Conservation (phyloP, 805 yeast genomes). For the Cyberlindnera veronae region DNA sequence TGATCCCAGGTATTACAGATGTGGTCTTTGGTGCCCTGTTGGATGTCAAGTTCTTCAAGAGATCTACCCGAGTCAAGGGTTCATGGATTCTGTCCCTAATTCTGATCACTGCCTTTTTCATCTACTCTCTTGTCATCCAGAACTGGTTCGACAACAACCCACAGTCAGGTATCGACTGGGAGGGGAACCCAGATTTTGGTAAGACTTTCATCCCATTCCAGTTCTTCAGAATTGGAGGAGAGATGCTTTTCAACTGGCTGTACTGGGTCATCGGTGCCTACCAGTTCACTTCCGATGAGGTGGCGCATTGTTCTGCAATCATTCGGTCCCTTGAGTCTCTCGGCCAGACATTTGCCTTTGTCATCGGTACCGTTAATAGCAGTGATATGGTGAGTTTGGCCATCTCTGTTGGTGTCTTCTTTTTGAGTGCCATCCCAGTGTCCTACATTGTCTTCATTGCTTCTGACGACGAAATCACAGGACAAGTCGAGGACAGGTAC, state of each 20-base stretch:
- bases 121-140: slow-evolving; percentile 21
- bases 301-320: slow-evolving; percentile 21
- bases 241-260: slow-evolving; percentile 26
- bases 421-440: neutral
- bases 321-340: slow-evolving; percentile 26
- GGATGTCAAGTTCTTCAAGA: slow-evolving; percentile 13
- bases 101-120: slow-evolving; percentile 17
- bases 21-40: slow-evolving; percentile 18
- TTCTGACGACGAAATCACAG: neutral
- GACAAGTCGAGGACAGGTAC: neutral
- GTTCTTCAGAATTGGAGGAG: slow-evolving; percentile 23
- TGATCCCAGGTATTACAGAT: slow-evolving; percentile 20
- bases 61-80: slow-evolving; percentile 14
- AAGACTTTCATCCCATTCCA: slow-evolving; percentile 24
- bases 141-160: slow-evolving; percentile 10
- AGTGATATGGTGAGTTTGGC: slow-evolving; percentile 26
- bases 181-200: slow-evolving; percentile 15
- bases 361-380: slow-evolving; percentile 24
- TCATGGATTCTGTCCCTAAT: slow-evolving; percentile 19
- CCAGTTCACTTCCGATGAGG: slow-evolving; percentile 20
- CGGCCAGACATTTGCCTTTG: slow-evolving; percentile 22
- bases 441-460: neutral
- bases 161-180: slow-evolving; percentile 22
- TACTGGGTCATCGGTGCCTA: slow-evolving; percentile 27
- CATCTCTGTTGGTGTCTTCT: slow-evolving; percentile 25